Evolutionary conservation across 176 grass and related monocot genomes (phyloP).

Genomic region (Ampelocalamus luodianensis): DNA sequence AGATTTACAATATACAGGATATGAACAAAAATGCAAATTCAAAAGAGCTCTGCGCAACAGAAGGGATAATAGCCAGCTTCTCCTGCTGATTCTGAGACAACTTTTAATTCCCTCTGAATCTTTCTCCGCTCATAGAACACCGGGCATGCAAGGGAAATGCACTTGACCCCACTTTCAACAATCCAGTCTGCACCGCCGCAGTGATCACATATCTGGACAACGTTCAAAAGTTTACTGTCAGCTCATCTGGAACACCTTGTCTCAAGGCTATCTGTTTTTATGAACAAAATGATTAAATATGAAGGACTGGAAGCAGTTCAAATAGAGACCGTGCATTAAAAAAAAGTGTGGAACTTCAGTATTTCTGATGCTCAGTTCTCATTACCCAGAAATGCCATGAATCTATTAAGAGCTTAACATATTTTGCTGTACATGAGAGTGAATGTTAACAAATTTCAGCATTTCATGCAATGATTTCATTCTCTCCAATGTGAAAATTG

Average conservation of each 20-base stretch:
- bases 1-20: conserved; percentile 41
- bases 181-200: conserved; percentile 80
- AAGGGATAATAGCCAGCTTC: conserved; percentile 70
- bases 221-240: conserved; percentile 27
- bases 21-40: conserved; percentile 27
- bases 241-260: not conserved
- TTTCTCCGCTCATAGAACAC: conserved; percentile 89
- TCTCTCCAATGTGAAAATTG: conserved; percentile 1
- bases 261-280: conserved; percentile 2
- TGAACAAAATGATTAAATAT: not conserved
- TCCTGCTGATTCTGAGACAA: conserved; percentile 53
- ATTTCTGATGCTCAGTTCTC: conserved; percentile 16
- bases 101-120: conserved; percentile 62
- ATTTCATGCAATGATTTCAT: not conserved
- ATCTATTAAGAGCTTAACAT: not conserved
- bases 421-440: not conserved
- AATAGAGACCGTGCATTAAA: not conserved
- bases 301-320: not conserved
- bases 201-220: conserved; percentile 73
- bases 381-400: not conserved
- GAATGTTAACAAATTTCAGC: not conserved
- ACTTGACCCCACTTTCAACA: conserved; percentile 74
- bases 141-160: conserved; percentile 84
- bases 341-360: not conserved
- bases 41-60: conserved; percentile 72